Evolutionary conservation across 1,284 basidiomycete species (phyloP), one percentile per base, ranked within the genome.

Genomic region (Naganishia sp.): DNA sequence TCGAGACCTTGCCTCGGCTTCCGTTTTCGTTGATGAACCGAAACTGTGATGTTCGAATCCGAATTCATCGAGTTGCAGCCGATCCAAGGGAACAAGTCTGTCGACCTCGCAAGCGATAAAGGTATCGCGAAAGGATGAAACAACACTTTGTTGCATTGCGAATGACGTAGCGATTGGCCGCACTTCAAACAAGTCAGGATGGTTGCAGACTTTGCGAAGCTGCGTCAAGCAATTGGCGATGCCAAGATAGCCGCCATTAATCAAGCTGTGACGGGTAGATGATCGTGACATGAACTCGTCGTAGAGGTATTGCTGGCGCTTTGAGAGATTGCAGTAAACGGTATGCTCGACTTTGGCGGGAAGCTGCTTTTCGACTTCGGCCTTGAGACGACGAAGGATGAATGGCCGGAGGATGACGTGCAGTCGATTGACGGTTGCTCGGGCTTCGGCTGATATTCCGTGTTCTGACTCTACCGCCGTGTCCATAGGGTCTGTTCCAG

Each of bases 191-290:
- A 98, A 83, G 75, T 97, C 90, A 0, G 94, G 94, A 76, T 97
- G 94, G 73, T 96, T 96, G 82, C 94, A 95, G 46, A 94, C 92
- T 80, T 94, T 94, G 60, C 92, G 86, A 23, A 96, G 84, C 76
- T 98, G 95, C 94, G 98, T 98, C 67, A 98, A 84, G 68, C 95
- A 91, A 77, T 98, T 98, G 79, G 94, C 93, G 68, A 98, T 93
- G 60, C 83, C 83, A 65, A 85, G 80, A 72, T 84, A 85, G 65
- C 94, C 94, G 3, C 94, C 95, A 5, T 90, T 92, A 18, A 88
- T 84, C 55, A 98, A 84, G 17, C 91, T 91, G 72, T 91, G 88
- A 47, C 87, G 85, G 2, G 95, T 98, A 68, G 92, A 88, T 0
- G 91, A 87, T 32, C 95, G 86, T 6, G 89, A 85, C 94, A 99